Evolutionary conservation across 1,284 basidiomycete species (phyloP).

Genomic region (Tetrapyrgos nigripes): DNA sequence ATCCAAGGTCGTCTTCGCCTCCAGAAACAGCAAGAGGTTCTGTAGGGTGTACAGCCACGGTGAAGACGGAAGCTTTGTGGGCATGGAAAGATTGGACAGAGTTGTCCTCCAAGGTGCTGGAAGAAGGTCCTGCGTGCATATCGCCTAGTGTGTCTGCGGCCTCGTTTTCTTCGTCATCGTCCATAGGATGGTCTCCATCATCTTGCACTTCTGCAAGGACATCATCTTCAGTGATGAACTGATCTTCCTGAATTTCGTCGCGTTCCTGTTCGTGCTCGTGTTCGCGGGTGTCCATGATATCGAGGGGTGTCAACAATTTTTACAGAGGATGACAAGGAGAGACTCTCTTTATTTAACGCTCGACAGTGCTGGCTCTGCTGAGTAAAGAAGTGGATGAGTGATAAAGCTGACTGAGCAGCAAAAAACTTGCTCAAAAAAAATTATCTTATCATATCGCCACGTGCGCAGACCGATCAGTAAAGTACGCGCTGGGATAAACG

Average conservation of each 20-base stretch:
- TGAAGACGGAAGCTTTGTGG: constrained; percentile 84
- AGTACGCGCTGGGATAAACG: no score
- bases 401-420: constrained; percentile 8
- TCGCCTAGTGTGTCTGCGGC: constrained; percentile 45
- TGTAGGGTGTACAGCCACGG: constrained; percentile 86
- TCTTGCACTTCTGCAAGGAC: constrained; percentile 69
- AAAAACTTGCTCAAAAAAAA: background rate
- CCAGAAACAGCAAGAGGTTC: constrained; percentile 89
- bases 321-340: background rate
- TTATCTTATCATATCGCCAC: no score
- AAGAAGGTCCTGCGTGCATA: constrained; percentile 42
- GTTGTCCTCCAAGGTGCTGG: constrained; percentile 54
- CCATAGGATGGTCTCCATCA: constrained; percentile 77
- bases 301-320: background rate
- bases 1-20: constrained; percentile 95
- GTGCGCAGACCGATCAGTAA: no score
- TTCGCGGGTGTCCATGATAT: constrained; percentile 26
- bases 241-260: constrained; percentile 49
- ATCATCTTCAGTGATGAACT: constrained; percentile 68
- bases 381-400: background rate
- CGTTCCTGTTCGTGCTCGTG: constrained; percentile 45
- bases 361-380: background rate
- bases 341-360: constrained; percentile 1
- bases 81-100: constrained; percentile 70
- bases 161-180: constrained; percentile 65